A percentile compares a stretch with the other conserved stretches of the same genome.
phyloP scores from a whole-genome alignment of 2,329 filamentous ascomycete genomes.

The Arthrobotrys sinensis region DNA sequence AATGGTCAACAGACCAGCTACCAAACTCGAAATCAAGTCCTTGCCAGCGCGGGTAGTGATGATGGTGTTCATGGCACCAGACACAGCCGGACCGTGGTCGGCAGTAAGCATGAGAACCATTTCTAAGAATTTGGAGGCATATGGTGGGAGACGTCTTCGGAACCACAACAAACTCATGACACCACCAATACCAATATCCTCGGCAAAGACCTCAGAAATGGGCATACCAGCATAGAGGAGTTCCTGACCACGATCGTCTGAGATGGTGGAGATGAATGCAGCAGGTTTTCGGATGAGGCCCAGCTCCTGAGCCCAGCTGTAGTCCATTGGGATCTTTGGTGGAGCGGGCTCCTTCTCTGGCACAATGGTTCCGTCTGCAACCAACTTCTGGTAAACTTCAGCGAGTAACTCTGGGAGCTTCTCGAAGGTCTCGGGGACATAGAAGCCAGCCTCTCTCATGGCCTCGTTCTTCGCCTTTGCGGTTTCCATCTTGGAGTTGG shows the following conservation, averaged over 20 bases:
- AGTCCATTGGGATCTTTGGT: conserved; percentile 99
- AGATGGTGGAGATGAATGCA: conserved; percentile 99
- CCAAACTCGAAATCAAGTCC: conserved; percentile 94
- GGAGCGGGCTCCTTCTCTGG: conserved; percentile 90
- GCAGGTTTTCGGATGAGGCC: conserved; percentile 99
- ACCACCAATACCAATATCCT: conserved; percentile 99
- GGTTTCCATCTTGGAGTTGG: conserved; percentile 99
- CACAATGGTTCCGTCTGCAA: conserved; percentile 86
- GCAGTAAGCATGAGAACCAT: conserved; percentile 99
- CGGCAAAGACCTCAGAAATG: conserved; percentile 99
- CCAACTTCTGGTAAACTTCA: conserved; percentile 87
- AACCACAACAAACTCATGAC: conserved; percentile 99
- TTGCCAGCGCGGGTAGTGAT: conserved; percentile 99
- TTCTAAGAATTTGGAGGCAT: conserved; percentile 98
- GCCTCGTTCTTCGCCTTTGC: conserved; percentile 95
- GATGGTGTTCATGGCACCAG: conserved; percentile 99
- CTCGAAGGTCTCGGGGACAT: conserved; percentile 96
- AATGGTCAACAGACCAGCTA: conserved; percentile 97
- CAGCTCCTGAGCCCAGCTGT: conserved; percentile 99
- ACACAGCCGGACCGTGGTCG: conserved; percentile 98
- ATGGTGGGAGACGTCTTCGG: conserved; percentile 94
- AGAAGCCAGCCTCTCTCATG: conserved; percentile 95
- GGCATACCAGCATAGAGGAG: conserved; percentile 99
- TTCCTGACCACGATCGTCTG: conserved; percentile 99
- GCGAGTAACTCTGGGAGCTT: conserved; percentile 85